Evolutionary conservation across 768 basidiomycete species (phyloP).

Genomic region (Naganishia friedmannii): DNA sequence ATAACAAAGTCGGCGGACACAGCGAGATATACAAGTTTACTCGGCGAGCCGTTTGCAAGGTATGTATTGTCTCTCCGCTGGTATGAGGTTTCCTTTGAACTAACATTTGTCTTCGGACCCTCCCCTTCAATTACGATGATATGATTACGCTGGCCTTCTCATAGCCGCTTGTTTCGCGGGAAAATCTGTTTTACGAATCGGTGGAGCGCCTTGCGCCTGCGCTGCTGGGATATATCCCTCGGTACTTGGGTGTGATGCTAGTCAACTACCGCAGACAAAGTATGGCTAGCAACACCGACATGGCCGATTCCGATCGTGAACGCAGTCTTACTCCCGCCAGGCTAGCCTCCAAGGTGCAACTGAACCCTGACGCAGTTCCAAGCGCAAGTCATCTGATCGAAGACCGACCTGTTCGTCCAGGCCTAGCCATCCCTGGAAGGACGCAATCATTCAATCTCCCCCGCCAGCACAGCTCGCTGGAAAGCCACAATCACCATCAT

Average conservation of each 20-base stretch:
- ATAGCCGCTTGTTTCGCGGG: slow-evolving; percentile 90
- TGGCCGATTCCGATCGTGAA: slow-evolving; percentile 12
- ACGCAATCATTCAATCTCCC: slow-evolving; percentile 33
- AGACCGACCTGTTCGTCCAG: not conserved
- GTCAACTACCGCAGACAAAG: slow-evolving; percentile 82
- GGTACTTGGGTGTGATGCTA: slow-evolving; percentile 97
- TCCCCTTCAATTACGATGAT: slow-evolving; percentile 30
- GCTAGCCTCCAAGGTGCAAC: not conserved
- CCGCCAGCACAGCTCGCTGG: slow-evolving; percentile 15
- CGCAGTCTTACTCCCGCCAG: not conserved
- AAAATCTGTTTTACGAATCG: slow-evolving; percentile 96
- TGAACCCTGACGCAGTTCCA: not conserved
- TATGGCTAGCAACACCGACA: not conserved
- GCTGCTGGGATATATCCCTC: slow-evolving; percentile 88
- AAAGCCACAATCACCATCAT: slow-evolving; percentile 35
- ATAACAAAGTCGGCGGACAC: slow-evolving; percentile 97
- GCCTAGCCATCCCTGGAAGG: slow-evolving; percentile 5
- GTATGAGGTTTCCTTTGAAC: no score
- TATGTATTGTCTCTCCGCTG: slow-evolving; percentile 55
- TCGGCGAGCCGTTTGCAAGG: slow-evolving; percentile 96
- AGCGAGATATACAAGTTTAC: slow-evolving; percentile 97
- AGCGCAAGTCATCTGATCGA: not conserved
- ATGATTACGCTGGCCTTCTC: no score
- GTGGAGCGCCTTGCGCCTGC: slow-evolving; percentile 92
- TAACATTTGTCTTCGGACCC: not conserved